A percentile compares a stretch with the other conserved stretches of the same genome.
These are phyloP conservation scores for Fusarium buxicola DNA, from an alignment of 2,329 filamentous ascomycete species.

Conservation along the genomic window DNA sequence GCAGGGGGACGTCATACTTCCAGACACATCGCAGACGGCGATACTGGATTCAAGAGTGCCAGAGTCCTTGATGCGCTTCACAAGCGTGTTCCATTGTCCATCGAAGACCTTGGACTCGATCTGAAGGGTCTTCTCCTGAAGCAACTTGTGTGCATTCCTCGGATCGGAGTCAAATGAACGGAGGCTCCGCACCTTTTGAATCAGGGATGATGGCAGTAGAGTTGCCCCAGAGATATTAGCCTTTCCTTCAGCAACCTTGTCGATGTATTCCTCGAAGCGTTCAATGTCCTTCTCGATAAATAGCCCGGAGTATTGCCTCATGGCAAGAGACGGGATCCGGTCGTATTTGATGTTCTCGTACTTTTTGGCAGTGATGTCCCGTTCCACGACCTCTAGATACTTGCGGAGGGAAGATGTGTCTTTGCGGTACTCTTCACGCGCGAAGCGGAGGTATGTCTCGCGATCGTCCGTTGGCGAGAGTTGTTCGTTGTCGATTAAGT, in stretches of 20 bases:
- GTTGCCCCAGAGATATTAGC: conserved; percentile 66
- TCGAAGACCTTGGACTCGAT: conserved; percentile 56
- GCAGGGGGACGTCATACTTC: conserved; percentile 58
- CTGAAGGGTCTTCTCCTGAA: conserved; percentile 46
- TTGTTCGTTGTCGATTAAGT: conserved; percentile 44
- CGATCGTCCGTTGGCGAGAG: conserved; percentile 54
- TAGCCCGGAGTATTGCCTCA: conserved; percentile 62
- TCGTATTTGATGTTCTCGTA: conserved; percentile 66
- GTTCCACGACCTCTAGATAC: conserved; percentile 65
- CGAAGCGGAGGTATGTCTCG: conserved; percentile 64
- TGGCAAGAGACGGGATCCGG: conserved; percentile 66
- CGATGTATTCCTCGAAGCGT: conserved; percentile 62
- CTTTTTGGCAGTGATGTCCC: conserved; percentile 58
- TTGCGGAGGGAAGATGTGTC: conserved; percentile 64
- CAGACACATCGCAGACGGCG: conserved; percentile 68
- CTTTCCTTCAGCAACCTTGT: conserved; percentile 60
- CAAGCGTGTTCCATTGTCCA: conserved; percentile 67
- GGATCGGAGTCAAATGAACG: neutral
- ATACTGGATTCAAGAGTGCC: conserved; percentile 65
- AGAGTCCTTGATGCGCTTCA: conserved; percentile 67
- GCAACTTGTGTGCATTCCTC: conserved; percentile 22
- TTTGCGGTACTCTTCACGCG: conserved; percentile 65
- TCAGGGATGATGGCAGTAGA: conserved; percentile 63
- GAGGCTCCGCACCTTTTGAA: conserved; percentile 43
- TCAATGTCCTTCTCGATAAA: conserved; percentile 64